Conservation (phyloP, 331 rosid species). For the Erythrophleum ivorense region DNA sequence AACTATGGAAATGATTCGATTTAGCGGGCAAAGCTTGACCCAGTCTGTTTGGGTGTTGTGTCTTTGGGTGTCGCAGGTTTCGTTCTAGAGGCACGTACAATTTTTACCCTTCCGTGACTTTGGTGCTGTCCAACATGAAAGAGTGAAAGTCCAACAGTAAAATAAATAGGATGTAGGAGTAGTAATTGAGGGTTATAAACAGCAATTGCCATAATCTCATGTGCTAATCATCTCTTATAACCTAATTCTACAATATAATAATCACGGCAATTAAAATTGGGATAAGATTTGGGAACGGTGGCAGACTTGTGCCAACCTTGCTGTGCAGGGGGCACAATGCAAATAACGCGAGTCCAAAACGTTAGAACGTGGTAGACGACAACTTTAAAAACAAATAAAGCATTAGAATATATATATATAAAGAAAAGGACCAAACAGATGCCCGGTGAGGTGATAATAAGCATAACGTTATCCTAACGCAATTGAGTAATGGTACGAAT, state of each 20-base stretch:
- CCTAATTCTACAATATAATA: background rate
- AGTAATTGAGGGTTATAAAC: background rate
- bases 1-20: constrained; percentile 23
- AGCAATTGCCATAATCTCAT: background rate
- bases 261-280: background rate
- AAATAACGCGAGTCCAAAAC: background rate
- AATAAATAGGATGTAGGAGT: background rate
- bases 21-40: background rate
- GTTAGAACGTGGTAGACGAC: constrained; percentile 13
- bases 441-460: background rate
- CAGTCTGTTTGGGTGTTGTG: constrained; percentile 18
- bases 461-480: constrained; percentile 33
- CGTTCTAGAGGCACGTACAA: constrained; percentile 32
- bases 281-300: background rate
- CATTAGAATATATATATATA: background rate
- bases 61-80: background rate
- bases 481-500: constrained; percentile 19
- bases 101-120: constrained; percentile 29
- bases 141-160: background rate
- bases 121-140: background rate
- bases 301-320: constrained; percentile 7
- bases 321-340: background rate
- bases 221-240: background rate
- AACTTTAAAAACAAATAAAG: constrained; percentile 10
- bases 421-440: background rate